Evolutionary conservation across 805 yeast genomes (phyloP), one percentile per base, ranked within the genome.

Genomic region (Starmerella asiatica): DNA sequence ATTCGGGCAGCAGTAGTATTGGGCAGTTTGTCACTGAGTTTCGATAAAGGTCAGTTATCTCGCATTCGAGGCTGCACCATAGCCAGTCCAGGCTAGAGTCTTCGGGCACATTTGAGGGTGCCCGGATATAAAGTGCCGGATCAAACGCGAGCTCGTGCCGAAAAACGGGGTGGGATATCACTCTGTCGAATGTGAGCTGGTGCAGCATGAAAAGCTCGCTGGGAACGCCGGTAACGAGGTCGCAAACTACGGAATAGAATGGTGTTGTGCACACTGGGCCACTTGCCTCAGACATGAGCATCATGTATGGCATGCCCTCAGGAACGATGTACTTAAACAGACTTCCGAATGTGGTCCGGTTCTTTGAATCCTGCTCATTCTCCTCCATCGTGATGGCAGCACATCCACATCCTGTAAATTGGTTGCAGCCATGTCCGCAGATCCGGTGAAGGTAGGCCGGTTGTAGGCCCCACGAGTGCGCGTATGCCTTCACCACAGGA

Each of bases 91-190:
- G 2, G 9, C n/a, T 17, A 2, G 37, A 24, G 1, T 36, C 32
- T 1, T 37, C 32, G 7, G 14, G 15, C 23, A 35, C 27, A 3
- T n/a, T 9, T 2, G n/a, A 19, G 1, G 47, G 43, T 1, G 36
- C 38, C 34, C 39, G 46, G 3, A 49, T 38, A 63, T 85, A 94
- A 43, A 86, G 65, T 54, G 81, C 82, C 15, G 95, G 93, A 62
- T 86, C 95, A 56, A 86, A 86, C 12, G 84, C 68, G 39, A 88
- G 82, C 57, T 88, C 97, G 59, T 86, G 97, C 47, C 97, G 71
- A 41, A 86, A 65, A 57, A 84, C 94, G 3, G 94, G 94, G 60
- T 86, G 86, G 55, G 81, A 82, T 50, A 86, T 67, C 38, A 88
- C 86, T 55, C 84, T 94, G 46, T 80, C 80, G 34, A 86, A 61